These are phyloP conservation scores for Xylaria curta DNA, from an alignment of 495 filamentous ascomycete genomes.

Conservation along the genomic window DNA sequence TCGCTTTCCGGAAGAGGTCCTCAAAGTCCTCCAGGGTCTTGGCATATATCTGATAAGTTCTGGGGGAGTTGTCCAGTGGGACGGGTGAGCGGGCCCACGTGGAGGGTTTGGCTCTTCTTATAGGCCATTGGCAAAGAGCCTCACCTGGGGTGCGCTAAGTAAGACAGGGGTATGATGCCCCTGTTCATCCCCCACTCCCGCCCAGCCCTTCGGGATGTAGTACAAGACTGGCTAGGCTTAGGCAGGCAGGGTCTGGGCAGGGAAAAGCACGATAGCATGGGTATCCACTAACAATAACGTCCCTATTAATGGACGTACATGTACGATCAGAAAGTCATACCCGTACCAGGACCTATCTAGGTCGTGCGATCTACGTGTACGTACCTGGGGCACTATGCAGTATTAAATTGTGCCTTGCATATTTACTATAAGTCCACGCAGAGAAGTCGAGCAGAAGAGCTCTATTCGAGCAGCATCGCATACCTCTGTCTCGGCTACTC, in stretches of 20 bases:
- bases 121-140: slow-evolving; percentile 11
- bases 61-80: slow-evolving; percentile 9
- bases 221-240: background rate
- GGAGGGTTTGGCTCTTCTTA: background rate
- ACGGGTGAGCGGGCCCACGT: slow-evolving; percentile 15
- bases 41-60: slow-evolving; percentile 2
- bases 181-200: slow-evolving; percentile 8
- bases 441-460: background rate
- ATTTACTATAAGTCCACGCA: background rate
- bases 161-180: background rate
- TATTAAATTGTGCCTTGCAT: background rate
- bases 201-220: slow-evolving; percentile 20
- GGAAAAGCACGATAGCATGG: background rate
- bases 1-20: slow-evolving; percentile 6
- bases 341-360: slow-evolving; percentile 2
- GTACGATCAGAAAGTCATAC: slow-evolving; percentile 3
- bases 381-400: background rate
- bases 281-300: background rate
- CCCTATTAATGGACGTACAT: background rate
- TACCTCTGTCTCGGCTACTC: background rate
- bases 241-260: background rate
- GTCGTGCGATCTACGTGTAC: background rate
- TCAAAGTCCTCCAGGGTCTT: background rate
- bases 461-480: background rate
- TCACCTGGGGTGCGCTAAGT: slow-evolving; percentile 17